A percentile compares a stretch with the other conserved stretches of the same genome.
Conservation (phyloP, 2,329 filamentous ascomycete genomes). For the Xylariaceae sp. region DNA sequence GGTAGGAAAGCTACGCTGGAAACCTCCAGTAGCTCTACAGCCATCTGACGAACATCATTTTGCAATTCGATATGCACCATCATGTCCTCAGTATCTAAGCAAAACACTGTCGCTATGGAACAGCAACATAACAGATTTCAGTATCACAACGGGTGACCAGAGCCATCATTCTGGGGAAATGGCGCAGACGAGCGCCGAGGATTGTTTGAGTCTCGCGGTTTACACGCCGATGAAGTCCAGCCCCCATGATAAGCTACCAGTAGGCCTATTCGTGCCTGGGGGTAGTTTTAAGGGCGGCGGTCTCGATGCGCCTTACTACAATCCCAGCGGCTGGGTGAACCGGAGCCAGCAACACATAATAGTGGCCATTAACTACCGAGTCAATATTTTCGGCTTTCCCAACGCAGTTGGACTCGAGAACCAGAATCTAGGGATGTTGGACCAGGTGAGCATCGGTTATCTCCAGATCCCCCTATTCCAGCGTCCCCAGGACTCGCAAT, state of each 20-base stretch:
- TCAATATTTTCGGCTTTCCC: constrained; percentile 35
- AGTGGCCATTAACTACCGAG: constrained; percentile 31
- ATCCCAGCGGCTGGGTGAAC: constrained; percentile 20
- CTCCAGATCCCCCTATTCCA: no score
- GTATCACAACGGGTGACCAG: constrained; percentile 13
- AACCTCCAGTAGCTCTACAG: constrained; percentile 27
- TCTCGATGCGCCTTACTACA: constrained; percentile 19
- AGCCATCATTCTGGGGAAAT: constrained; percentile 18
- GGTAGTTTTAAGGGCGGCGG: constrained; percentile 23
- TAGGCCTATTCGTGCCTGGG: constrained; percentile 21
- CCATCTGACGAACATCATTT: constrained; percentile 19
- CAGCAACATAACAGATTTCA: constrained; percentile 21
- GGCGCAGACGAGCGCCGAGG: constrained; percentile 26
- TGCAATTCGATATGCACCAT: constrained; percentile 19
- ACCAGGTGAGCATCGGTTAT: no score
- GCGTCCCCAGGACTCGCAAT: no score
- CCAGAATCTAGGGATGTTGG: constrained; percentile 28
- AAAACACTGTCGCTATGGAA: constrained; percentile 22
- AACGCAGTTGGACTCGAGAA: constrained; percentile 24
- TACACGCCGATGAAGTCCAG: constrained; percentile 26
- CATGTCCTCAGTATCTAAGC: constrained; percentile 27
- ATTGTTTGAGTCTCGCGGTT: constrained; percentile 31
- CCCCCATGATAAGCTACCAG: constrained; percentile 16
- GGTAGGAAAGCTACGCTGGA: constrained; percentile 44
- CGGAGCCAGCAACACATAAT: constrained; percentile 26